Evolutionary conservation across 148 eudicot species (phyloP).

Genomic region (Vaccinium macrocarpon): DNA sequence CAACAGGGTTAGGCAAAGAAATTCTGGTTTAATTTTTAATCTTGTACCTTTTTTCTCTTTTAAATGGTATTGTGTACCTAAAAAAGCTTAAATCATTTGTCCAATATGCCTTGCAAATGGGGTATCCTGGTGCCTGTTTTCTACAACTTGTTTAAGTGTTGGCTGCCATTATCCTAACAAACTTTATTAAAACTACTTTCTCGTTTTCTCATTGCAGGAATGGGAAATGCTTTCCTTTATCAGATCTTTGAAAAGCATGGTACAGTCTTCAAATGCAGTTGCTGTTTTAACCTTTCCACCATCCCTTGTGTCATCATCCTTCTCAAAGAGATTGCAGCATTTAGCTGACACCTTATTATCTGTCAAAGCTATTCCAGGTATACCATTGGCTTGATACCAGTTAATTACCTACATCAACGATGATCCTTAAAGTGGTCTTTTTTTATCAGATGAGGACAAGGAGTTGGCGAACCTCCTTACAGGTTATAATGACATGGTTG

Average conservation of each 20-base stretch:
- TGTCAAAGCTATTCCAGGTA: slow-evolving; percentile 90
- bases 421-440: slow-evolving; percentile 12
- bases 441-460: slow-evolving; percentile 80
- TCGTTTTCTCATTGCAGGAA: slow-evolving; percentile 41
- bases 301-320: slow-evolving; percentile 66
- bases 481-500: slow-evolving; percentile 94
- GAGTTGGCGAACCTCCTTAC: slow-evolving; percentile 81
- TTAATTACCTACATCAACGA: neutral
- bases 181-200: neutral
- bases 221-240: slow-evolving; percentile 90
- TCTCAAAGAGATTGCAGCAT: slow-evolving; percentile 90
- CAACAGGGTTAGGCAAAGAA: slow-evolving; percentile 46
- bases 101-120: neutral
- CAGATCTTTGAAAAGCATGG: slow-evolving; percentile 71
- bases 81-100: neutral
- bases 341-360: slow-evolving; percentile 91
- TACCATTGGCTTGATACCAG: neutral
- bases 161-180: neutral
- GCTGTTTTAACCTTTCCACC: slow-evolving; percentile 78
- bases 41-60: neutral
- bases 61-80: neutral
- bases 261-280: slow-evolving; percentile 76
- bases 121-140: neutral
- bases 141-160: neutral
- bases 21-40: neutral